These are phyloP conservation scores for Lojkania enalia DNA, from an alignment of 2,329 filamentous ascomycete species.

Conservation along the genomic window DNA sequence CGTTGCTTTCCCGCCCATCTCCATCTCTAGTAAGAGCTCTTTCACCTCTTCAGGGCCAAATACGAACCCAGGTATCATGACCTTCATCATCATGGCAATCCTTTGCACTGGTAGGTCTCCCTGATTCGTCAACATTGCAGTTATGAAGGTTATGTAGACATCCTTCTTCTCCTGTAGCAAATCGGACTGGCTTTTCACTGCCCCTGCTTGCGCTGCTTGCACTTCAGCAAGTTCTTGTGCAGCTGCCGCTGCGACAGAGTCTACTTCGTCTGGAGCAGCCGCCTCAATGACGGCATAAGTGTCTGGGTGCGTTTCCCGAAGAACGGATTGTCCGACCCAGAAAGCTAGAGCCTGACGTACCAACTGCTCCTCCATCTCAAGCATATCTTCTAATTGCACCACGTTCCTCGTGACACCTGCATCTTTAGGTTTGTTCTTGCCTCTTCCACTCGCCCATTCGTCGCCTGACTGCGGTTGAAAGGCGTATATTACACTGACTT, in stretches of 20 bases:
- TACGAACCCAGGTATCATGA: constrained; percentile 84
- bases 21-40: constrained; percentile 78
- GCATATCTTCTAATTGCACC: constrained; percentile 52
- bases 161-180: constrained; percentile 69
- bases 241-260: constrained; percentile 42
- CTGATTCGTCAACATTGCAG: constrained; percentile 93
- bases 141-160: constrained; percentile 89
- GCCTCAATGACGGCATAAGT: constrained; percentile 69
- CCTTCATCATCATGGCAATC: constrained; percentile 94
- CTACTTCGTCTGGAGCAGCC: constrained; percentile 20
- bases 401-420: constrained; percentile 45
- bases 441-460: constrained; percentile 21
- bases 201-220: constrained; percentile 50
- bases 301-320: constrained; percentile 55
- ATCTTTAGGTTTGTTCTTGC: constrained; percentile 21
- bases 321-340: constrained; percentile 70
- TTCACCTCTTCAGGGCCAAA: constrained; percentile 88
- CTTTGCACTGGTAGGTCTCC: constrained; percentile 78
- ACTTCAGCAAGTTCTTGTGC: constrained; percentile 41
- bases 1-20: constrained; percentile 34
- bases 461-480: constrained; percentile 63
- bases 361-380: constrained; percentile 76
- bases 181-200: constrained; percentile 56
- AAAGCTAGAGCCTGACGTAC: constrained; percentile 68
- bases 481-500: constrained; percentile 83